Percentiles rank a stretch among this genome's conserved stretches.
phyloP scores from a whole-genome alignment of 371 early-diverging fungal species.

The Amoeboaphelidium protococcarum region DNA sequence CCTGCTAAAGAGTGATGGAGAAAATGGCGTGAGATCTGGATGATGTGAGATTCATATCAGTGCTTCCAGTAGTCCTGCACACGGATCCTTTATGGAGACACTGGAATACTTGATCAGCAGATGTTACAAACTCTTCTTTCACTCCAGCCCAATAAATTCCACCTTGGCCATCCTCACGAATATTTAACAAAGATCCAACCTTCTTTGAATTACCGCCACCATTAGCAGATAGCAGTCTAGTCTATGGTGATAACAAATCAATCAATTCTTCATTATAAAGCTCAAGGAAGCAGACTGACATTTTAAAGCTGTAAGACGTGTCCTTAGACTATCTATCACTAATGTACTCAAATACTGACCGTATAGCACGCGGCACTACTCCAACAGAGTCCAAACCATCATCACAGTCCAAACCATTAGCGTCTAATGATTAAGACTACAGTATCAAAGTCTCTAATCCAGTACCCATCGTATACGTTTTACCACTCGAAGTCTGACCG shows the following conservation, averaged over 20 bases:
- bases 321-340: constrained; percentile 10
- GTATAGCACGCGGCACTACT: constrained; percentile 70
- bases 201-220: too few species aligned
- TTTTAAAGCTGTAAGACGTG: constrained; percentile 12
- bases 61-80: constrained; percentile 69
- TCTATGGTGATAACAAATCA: constrained; percentile 40
- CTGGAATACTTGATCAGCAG: constrained; percentile 47
- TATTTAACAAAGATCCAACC: constrained; percentile 17
- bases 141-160: constrained; percentile 69
- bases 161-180: constrained; percentile 75
- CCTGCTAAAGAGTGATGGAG: constrained; percentile 54
- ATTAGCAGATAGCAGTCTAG: too few species aligned
- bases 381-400: constrained; percentile 18
- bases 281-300: constrained; percentile 58
- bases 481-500: constrained; percentile 29
- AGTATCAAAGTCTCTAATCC: constrained; percentile 35
- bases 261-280: constrained; percentile 91
- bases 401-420: constrained; percentile 1
- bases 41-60: constrained; percentile 87
- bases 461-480: constrained; percentile 97
- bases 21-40: constrained; percentile 96
- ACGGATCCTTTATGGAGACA: constrained; percentile 46
- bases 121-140: constrained; percentile 44
- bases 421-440: constrained; percentile 21
- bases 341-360: constrained; percentile 38